Base-by-base conservation (phyloP, 805 yeast genomes). In the Debaryomyces hansenii region DNA sequence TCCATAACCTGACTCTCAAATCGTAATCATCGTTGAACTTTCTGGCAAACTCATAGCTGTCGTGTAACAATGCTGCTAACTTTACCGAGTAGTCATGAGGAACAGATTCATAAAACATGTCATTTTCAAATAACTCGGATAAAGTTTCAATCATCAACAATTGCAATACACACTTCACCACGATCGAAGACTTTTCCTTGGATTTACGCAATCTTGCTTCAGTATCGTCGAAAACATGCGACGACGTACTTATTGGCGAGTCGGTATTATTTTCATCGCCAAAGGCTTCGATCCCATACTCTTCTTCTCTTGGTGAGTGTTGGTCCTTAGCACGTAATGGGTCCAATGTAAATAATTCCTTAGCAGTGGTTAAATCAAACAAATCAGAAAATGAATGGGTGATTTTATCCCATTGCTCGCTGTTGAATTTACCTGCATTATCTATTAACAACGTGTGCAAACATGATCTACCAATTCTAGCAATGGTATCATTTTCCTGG, bases 401-500 rank as follows among this genome's bases (percentile, higher is more conserved):
- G 15, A 91, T 72, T 58, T 80, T 71, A 9, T 68, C 69, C 99
- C 99, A 94, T 55, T 95, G 92, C 5, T 68, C 68, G 9, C 69
- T 74, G 16, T 67, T 62, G 59, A 94, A 89, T 56, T 81, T 82
- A 7, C 66, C 55, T 53, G 84, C 79, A 60, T 94, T 95, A 52
- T 86, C 86, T n/a, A 84, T 67, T 47, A 94, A 77, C 50, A 94
- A 73, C 53, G 84, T 87, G 54, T 87, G 85, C 48, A 94, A 75
- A 63, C 99, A 91, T 7, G 92, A 82, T 58, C 95, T 80, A 29
- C 99, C 99, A 53, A 92, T 92, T 57, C 96, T 78, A 0, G 97
- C 95, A 57, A 95, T 90, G 0, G 98, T 91, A 59, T 94, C 99
- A 63, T 94, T 92, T 57, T 91, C 97, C 65, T 94, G 99, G 57